phyloP scores from a whole-genome alignment of 176 grass and related monocot species.

The Paspalum notatum region DNA sequence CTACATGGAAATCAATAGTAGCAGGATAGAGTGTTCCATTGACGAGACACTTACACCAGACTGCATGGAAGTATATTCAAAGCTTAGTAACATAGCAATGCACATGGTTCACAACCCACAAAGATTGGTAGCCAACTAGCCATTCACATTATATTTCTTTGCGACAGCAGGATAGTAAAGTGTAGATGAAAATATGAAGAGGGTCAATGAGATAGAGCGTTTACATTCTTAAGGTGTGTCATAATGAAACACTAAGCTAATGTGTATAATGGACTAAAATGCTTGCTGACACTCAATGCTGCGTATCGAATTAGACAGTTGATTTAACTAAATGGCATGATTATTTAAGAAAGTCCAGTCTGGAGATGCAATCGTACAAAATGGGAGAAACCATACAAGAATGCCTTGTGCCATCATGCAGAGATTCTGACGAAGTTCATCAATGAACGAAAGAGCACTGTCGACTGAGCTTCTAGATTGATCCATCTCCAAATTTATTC shows the following conservation, averaged over 20 bases:
- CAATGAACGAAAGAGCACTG: slow-evolving; percentile 61
- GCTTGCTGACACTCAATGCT: slow-evolving; percentile 7
- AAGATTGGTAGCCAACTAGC: background rate
- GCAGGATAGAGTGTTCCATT: slow-evolving; percentile 6
- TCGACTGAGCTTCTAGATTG: slow-evolving; percentile 65
- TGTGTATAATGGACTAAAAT: slow-evolving; percentile 28
- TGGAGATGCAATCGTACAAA: slow-evolving; percentile 31
- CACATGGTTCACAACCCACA: slow-evolving; percentile 19
- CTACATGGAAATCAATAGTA: slow-evolving; percentile 34
- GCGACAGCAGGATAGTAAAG: background rate
- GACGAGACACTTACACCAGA: slow-evolving; percentile 5
- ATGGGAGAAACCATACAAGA: slow-evolving; percentile 48
- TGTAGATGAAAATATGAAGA: slow-evolving; percentile 4
- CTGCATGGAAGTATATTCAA: slow-evolving; percentile 28
- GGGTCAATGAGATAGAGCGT: slow-evolving; percentile 10
- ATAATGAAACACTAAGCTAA: background rate
- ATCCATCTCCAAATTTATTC: slow-evolving; percentile 50
- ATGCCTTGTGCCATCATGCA: slow-evolving; percentile 46
- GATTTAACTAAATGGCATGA: slow-evolving; percentile 23
- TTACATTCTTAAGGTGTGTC: background rate
- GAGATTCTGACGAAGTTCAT: slow-evolving; percentile 62
- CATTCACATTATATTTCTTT: slow-evolving; percentile 18
- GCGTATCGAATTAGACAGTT: slow-evolving; percentile 18
- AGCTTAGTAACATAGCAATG: background rate
- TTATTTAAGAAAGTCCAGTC: slow-evolving; percentile 31